phyloP scores from a whole-genome alignment of 441 rosid species.

The Euphorbia schlechtendalii region DNA sequence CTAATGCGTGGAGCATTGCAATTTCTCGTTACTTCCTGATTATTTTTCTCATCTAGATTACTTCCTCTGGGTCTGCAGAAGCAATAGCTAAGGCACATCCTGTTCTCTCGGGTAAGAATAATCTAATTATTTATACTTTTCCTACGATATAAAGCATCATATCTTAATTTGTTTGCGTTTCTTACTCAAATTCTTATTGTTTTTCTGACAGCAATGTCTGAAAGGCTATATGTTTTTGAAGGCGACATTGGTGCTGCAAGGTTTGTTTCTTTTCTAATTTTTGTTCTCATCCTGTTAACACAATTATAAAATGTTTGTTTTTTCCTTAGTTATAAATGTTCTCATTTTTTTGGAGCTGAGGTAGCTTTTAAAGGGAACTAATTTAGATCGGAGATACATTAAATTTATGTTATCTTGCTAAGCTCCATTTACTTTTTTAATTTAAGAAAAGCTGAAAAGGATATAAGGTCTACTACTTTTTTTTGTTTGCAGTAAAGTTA shows the following conservation, averaged over 20 bases:
- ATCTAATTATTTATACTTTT: slow-evolving; percentile 16
- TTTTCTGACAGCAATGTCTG: slow-evolving; percentile 60
- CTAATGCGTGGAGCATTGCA: slow-evolving; percentile 4
- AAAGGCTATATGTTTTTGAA: slow-evolving; percentile 61
- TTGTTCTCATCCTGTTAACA: background rate
- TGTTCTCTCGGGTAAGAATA: slow-evolving; percentile 62
- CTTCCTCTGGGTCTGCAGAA: slow-evolving; percentile 77
- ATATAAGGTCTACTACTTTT: slow-evolving; percentile 6
- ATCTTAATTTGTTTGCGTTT: slow-evolving; percentile 13
- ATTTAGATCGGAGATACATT: background rate
- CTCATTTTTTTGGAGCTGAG: background rate
- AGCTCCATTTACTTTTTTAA: background rate
- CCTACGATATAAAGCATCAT: background rate
- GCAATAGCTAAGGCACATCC: slow-evolving; percentile 72
- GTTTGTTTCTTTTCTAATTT: slow-evolving; percentile 32
- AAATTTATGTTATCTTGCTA: background rate
- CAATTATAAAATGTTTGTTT: background rate
- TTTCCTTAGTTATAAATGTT: background rate
- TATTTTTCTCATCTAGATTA: slow-evolving; percentile 41
- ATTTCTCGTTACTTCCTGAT: slow-evolving; percentile 15
- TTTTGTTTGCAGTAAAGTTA: slow-evolving; percentile 50
- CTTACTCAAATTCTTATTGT: slow-evolving; percentile 18
- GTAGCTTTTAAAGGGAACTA: slow-evolving; percentile 7
- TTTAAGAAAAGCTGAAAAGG: slow-evolving; percentile 4
- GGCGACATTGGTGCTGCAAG: slow-evolving; percentile 87